A percentile compares a stretch with the other conserved stretches of the same genome.
These are phyloP conservation scores for Ophiosphaerella narmari DNA, from an alignment of 2,329 filamentous ascomycete genomes.

Conservation along the genomic window DNA sequence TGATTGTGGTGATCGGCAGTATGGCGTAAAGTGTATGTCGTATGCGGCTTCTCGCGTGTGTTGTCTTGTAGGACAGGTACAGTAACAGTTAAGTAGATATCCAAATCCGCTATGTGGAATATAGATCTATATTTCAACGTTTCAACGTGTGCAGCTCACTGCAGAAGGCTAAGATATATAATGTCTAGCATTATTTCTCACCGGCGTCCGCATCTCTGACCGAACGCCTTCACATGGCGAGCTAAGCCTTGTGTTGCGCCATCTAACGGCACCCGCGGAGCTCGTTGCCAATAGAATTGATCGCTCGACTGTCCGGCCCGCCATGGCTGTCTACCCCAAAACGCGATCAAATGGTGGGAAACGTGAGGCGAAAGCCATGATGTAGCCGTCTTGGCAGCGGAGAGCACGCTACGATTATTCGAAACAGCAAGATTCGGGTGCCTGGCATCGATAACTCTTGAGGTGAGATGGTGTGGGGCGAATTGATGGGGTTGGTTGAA, in stretches of 20 bases:
- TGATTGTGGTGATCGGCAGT: constrained; percentile 12
- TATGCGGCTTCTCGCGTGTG: constrained; percentile 19
- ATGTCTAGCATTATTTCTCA: not conserved
- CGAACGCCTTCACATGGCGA: constrained; percentile 7
- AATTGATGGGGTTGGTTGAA: constrained; percentile 17
- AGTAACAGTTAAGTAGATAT: not conserved
- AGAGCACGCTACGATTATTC: constrained; percentile 1
- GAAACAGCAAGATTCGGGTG: constrained; percentile 5
- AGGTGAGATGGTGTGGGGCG: constrained; percentile 14
- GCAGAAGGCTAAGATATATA: constrained; percentile 7
- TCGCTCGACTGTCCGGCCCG: not conserved
- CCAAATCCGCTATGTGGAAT: not conserved
- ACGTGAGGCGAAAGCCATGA: constrained; percentile 18
- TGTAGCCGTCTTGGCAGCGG: constrained; percentile 16
- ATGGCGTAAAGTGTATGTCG: constrained; percentile 7
- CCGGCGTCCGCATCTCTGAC: constrained; percentile 7
- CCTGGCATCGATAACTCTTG: constrained; percentile 12
- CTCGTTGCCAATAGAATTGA: constrained; percentile 12
- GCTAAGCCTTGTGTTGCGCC: constrained; percentile 8
- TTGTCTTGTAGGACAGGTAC: not conserved
- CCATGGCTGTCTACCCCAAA: constrained; percentile 1
- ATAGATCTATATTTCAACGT: not conserved
- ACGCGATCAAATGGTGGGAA: constrained; percentile 3
- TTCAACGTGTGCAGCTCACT: not conserved
- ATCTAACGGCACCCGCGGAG: constrained; percentile 2